These are phyloP conservation scores for Saussurea involucrata DNA, from an alignment of 129 eudicot species.

Conservation along the genomic window DNA sequence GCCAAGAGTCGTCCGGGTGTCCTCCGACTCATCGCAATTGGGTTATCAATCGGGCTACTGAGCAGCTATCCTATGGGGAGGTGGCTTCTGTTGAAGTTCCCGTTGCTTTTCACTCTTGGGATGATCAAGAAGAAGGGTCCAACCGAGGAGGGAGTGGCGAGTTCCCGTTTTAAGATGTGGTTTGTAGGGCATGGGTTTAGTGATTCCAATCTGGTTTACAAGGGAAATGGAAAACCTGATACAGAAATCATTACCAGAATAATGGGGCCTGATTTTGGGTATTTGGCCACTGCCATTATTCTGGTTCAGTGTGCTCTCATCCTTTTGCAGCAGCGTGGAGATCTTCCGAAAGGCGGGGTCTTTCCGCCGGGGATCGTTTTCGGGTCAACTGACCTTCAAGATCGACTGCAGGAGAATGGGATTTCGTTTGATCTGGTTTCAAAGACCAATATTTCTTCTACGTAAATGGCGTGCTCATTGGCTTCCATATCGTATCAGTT, in stretches of 20 bases:
- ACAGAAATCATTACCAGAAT: constrained; percentile 73
- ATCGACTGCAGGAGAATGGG: constrained; percentile 76
- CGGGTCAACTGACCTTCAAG: constrained; percentile 83
- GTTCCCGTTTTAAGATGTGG: constrained; percentile 83
- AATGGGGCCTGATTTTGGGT: constrained; percentile 81
- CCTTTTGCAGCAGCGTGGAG: constrained; percentile 43
- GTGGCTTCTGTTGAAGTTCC: constrained; percentile 68
- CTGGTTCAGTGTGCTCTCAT: constrained; percentile 75
- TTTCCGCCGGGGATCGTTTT: constrained; percentile 80
- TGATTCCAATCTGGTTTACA: constrained; percentile 32
- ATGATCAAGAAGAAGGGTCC: constrained; percentile 69
- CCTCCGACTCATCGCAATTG: constrained; percentile 38
- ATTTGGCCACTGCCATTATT: constrained; percentile 67
- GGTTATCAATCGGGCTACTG: constrained; percentile 47
- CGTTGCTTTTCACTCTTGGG: constrained; percentile 72
- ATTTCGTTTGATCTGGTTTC: constrained; percentile 80
- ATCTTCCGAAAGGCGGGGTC: constrained; percentile 86
- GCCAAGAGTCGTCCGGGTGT: constrained; percentile 46
- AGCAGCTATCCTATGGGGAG: constrained; percentile 49
- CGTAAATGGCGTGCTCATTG: constrained; percentile 13
- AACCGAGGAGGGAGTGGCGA: constrained; percentile 61
- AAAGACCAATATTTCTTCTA: constrained; percentile 26
- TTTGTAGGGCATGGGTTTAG: constrained; percentile 74
- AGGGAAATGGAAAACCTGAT: constrained; percentile 50
- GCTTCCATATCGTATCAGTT: neutral